phyloP scores from a whole-genome alignment of 2,329 filamentous ascomycete species.

The Sarocladium brachiariae region DNA sequence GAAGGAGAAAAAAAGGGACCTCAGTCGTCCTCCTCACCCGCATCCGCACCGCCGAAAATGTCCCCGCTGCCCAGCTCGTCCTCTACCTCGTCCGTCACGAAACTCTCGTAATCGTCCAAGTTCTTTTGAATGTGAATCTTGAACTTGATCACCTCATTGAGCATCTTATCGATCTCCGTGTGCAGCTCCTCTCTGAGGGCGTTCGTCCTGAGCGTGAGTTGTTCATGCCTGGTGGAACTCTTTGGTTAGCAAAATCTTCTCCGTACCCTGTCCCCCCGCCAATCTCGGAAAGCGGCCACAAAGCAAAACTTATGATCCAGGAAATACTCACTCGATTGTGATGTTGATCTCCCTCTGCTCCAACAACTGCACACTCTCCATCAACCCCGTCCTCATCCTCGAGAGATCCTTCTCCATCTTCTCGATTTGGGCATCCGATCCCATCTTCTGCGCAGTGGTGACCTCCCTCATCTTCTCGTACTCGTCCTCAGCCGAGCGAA shows the following conservation, averaged over 20 bases:
- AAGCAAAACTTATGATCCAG: no score
- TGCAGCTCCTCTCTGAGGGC: constrained; percentile 93
- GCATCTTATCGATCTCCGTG: constrained; percentile 89
- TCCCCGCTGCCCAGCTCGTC: constrained; percentile 64
- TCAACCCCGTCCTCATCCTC: constrained; percentile 77
- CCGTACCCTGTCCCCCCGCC: no score
- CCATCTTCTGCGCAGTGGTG: constrained; percentile 79
- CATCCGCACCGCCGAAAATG: background rate
- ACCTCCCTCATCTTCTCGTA: constrained; percentile 89
- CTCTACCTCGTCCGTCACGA: constrained; percentile 90
- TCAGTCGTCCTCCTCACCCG: background rate
- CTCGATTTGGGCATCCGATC: constrained; percentile 89
- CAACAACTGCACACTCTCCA: constrained; percentile 82
- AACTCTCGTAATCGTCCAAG: constrained; percentile 88
- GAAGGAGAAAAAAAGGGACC: background rate
- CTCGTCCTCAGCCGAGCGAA: constrained; percentile 83
- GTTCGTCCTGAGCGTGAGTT: constrained; percentile 77
- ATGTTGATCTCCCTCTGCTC: constrained; percentile 95
- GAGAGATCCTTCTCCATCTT: constrained; percentile 98
- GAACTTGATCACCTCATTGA: constrained; percentile 97
- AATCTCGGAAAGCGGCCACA: no score
- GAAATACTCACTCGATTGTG: constrained; percentile 86
- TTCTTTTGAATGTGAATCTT: constrained; percentile 94
- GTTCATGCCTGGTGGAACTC: constrained; percentile 94
- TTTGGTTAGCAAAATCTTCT: no score